phyloP scores from a whole-genome alignment of 805 yeast genomes.

The Lipomyces kockii region DNA sequence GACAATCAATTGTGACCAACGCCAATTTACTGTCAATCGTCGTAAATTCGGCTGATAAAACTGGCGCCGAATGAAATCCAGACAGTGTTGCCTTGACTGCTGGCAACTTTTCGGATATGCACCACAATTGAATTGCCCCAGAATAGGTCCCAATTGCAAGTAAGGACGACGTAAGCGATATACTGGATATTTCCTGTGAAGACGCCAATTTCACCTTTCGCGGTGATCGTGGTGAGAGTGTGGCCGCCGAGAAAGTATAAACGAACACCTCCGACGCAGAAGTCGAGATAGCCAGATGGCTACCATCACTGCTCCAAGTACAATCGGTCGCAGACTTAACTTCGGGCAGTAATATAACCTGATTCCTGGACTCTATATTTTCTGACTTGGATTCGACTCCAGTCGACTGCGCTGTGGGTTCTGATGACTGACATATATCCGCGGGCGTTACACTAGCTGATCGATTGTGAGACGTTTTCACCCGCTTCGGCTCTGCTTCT shows the following conservation, averaged over 20 bases:
- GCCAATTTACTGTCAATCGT: slow-evolving; percentile 30
- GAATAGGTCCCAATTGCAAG: slow-evolving; percentile 25
- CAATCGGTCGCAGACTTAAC: slow-evolving; percentile 15
- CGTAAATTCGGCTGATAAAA: slow-evolving; percentile 26
- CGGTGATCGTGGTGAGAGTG: slow-evolving; percentile 3
- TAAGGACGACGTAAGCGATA: slow-evolving; percentile 3
- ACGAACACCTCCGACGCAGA: slow-evolving; percentile 15
- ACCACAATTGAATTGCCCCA: slow-evolving; percentile 19
- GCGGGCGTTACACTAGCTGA: slow-evolving; percentile 12
- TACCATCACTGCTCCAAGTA: slow-evolving; percentile 26
- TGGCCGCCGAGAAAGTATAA: slow-evolving; percentile 4
- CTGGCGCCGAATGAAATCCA: slow-evolving; percentile 22
- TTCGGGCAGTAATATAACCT: neutral
- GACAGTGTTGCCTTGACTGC: neutral
- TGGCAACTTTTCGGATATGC: slow-evolving; percentile 3
- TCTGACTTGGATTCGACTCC: neutral
- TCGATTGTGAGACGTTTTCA: slow-evolving; percentile 17
- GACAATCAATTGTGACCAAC: slow-evolving; percentile 29
- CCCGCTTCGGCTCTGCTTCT: slow-evolving; percentile 17
- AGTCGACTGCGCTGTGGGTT: neutral
- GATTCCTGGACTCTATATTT: neutral
- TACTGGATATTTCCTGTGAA: slow-evolving; percentile 17
- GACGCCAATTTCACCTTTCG: slow-evolving; percentile 6
- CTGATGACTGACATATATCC: neutral
- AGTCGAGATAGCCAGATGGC: slow-evolving; percentile 19